phyloP scores from a whole-genome alignment of 129 eudicot species.

The Ambrosia artemisiifolia region DNA sequence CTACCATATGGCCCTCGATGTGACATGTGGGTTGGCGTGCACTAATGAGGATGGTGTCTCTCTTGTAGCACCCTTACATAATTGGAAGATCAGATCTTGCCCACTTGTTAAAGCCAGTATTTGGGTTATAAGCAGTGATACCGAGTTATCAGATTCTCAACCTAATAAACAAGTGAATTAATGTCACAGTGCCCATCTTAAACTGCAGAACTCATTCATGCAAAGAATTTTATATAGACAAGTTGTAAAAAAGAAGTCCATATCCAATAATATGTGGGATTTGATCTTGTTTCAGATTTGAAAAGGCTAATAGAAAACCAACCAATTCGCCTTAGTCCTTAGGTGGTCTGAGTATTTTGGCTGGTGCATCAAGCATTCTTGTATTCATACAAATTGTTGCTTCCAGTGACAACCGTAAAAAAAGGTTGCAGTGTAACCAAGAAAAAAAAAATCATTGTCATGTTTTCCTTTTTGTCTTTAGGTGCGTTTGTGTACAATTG shows the following conservation, averaged over 20 bases:
- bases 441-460: neutral
- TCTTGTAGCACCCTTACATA: neutral
- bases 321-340: neutral
- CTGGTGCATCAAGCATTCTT: neutral
- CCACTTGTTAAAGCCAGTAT: neutral
- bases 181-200: neutral
- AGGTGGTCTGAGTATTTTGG: neutral
- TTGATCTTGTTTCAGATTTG: neutral
- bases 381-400: neutral
- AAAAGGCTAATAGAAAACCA: neutral
- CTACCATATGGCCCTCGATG: too few relatives aligned
- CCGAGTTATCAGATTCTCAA: neutral
- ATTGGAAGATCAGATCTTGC: neutral
- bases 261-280: neutral
- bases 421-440: neutral
- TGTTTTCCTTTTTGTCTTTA: neutral
- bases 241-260: neutral
- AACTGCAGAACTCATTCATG: neutral
- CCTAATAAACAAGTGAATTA: neutral
- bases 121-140: neutral
- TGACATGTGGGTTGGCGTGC: too few relatives aligned
- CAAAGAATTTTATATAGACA: neutral
- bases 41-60: too few relatives aligned
- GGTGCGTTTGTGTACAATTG: slow-evolving; percentile 7
- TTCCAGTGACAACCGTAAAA: neutral